These are phyloP conservation scores for Amylocystis lapponica DNA, from an alignment of 768 basidiomycete species.

Conservation along the genomic window DNA sequence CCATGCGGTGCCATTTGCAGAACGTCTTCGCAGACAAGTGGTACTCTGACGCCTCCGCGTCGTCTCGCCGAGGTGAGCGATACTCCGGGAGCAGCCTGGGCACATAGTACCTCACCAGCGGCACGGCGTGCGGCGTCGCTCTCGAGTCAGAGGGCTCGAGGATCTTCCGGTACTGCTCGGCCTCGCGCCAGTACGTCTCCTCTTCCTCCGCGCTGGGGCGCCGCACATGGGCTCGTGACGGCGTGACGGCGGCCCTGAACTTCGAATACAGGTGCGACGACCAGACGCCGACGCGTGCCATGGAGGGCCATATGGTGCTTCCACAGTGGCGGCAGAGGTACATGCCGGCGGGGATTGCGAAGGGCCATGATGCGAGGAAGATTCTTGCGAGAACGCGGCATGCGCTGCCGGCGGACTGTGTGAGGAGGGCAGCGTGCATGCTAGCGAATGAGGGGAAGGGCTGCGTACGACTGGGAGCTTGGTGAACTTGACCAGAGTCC, in stretches of 20 bases:
- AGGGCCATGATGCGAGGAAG: neutral
- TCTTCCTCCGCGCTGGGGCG: constrained; percentile 4
- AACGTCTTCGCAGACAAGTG: constrained; percentile 29
- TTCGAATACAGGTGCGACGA: neutral
- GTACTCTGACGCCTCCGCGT: constrained; percentile 19
- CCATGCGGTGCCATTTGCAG: constrained; percentile 45
- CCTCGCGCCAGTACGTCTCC: constrained; percentile 13
- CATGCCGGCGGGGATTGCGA: neutral
- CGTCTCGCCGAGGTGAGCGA: constrained; percentile 17
- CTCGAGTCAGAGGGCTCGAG: constrained; percentile 13
- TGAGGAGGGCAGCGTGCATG: too few relatives aligned
- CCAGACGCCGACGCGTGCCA: neutral
- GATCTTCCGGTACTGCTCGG: constrained; percentile 1
- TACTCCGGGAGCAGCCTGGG: constrained; percentile 33
- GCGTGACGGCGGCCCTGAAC: neutral
- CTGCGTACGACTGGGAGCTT: too few relatives aligned
- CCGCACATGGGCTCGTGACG: neutral
- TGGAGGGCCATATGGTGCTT: neutral
- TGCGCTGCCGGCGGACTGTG: too few relatives aligned
- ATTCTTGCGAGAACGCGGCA: too few relatives aligned
- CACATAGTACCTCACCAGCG: constrained; percentile 16
- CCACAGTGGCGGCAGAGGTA: neutral
- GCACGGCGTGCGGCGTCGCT: constrained; percentile 3
- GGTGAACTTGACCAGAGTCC: neutral
- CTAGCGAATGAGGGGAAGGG: too few relatives aligned